phyloP scores from a whole-genome alignment of 306 rosid species.

The Parietaria judaica region DNA sequence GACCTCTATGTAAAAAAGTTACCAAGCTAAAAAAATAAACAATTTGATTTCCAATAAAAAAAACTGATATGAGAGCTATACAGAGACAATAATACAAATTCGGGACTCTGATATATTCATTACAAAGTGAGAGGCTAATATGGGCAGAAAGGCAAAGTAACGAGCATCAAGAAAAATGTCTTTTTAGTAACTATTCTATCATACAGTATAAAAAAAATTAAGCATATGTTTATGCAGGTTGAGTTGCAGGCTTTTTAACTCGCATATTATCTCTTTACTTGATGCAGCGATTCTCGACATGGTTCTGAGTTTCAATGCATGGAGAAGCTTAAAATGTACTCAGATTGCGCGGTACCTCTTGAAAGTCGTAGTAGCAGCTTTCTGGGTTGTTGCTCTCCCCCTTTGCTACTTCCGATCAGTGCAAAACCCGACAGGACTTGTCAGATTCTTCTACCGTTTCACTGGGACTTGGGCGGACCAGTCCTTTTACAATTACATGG shows the following conservation, averaged over 20 bases:
- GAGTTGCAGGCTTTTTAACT: not conserved
- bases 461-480: slow-evolving; percentile 67
- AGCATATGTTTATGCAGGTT: not conserved
- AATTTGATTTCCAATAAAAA: too few species aligned
- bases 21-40: too few species aligned
- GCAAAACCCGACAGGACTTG: slow-evolving; percentile 67
- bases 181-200: too few species aligned
- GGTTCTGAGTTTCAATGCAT: slow-evolving; percentile 68
- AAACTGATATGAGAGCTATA: too few species aligned
- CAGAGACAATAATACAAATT: too few species aligned
- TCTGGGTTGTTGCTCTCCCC: slow-evolving; percentile 82
- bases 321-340: slow-evolving; percentile 78
- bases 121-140: too few species aligned
- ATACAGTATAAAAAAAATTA: not conserved
- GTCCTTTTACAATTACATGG: slow-evolving; percentile 60
- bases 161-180: too few species aligned
- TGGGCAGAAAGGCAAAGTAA: too few species aligned
- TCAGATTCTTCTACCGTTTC: slow-evolving; percentile 75
- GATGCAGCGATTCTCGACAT: slow-evolving; percentile 77
- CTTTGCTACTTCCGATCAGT: slow-evolving; percentile 65
- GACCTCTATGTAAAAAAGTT: too few species aligned
- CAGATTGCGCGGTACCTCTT: slow-evolving; percentile 78
- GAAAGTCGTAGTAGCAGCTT: slow-evolving; percentile 76
- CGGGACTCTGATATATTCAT: too few species aligned
- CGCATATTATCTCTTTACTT: slow-evolving; percentile 19